phyloP scores from a whole-genome alignment of 2,329 filamentous ascomycete species.

The Amauroascus niger region DNA sequence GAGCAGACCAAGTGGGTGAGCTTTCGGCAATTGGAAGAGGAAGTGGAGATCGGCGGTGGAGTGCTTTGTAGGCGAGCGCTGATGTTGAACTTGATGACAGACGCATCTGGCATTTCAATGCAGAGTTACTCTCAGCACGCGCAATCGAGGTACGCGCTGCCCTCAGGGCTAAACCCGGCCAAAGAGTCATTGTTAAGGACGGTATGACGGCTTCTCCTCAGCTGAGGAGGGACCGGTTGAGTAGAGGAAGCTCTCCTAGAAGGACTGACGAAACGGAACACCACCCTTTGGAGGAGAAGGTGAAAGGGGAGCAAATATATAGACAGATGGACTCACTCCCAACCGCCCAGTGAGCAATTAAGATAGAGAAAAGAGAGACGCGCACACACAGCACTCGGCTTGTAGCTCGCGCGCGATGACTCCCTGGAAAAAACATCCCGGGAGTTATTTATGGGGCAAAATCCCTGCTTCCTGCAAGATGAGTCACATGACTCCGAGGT shows the following conservation, averaged over 20 bases:
- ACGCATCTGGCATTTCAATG: constrained; percentile 5
- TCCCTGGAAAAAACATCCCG: too few species aligned
- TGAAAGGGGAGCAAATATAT: background rate
- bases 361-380: background rate
- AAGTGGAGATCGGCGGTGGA: constrained; percentile 80
- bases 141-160: constrained; percentile 18
- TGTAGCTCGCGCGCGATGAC: background rate
- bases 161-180: constrained; percentile 30
- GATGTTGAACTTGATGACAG: constrained; percentile 57
- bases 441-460: constrained; percentile 9
- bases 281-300: background rate
- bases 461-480: constrained; percentile 1
- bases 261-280: background rate
- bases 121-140: background rate
- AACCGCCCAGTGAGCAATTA: background rate
- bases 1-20: constrained; percentile 73
- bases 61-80: constrained; percentile 91
- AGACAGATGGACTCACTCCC: background rate
- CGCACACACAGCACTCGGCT: background rate
- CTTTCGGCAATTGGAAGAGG: constrained; percentile 67
- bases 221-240: constrained; percentile 5
- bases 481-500: constrained; percentile 16
- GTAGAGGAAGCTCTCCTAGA: background rate
- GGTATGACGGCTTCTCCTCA: constrained; percentile 3
- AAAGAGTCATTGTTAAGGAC: constrained; percentile 29